Conservation (phyloP, 208 protist species). For the Leishmania tropica region DNA sequence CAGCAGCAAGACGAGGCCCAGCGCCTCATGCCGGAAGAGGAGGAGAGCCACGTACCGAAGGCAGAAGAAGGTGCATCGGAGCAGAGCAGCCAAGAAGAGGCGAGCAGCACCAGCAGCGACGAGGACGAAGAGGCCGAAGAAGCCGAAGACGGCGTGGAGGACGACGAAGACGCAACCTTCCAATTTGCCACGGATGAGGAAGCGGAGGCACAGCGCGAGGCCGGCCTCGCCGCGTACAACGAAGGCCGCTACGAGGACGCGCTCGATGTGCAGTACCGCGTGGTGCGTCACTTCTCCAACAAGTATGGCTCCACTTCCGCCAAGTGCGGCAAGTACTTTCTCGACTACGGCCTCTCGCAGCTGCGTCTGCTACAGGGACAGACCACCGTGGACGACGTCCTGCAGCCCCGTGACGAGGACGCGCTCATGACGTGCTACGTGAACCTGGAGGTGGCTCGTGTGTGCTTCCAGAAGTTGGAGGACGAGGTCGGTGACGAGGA, state of each 20-base stretch:
- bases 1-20: constrained; percentile 2
- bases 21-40: neutral
- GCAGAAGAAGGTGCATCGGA: neutral
- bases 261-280: constrained; percentile 73
- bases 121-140: constrained; percentile 24
- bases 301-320: constrained; percentile 68
- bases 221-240: constrained; percentile 72
- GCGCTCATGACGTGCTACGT: constrained; percentile 84
- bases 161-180: constrained; percentile 44
- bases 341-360: constrained; percentile 91
- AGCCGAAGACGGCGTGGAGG: constrained; percentile 31
- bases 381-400: constrained; percentile 63
- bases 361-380: constrained; percentile 70
- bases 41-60: neutral
- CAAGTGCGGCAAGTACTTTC: constrained; percentile 74
- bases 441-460: constrained; percentile 84
- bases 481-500: constrained; percentile 35
- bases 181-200: constrained; percentile 68
- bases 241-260: constrained; percentile 64
- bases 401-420: constrained; percentile 76
- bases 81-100: constrained; percentile 17
- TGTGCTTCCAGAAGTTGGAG: constrained; percentile 79
- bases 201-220: constrained; percentile 46
- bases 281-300: constrained; percentile 80
- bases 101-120: constrained; percentile 20